These are phyloP conservation scores for Sonneratia caseolaris DNA, from an alignment of 345 rosid species.

Conservation along the genomic window DNA sequence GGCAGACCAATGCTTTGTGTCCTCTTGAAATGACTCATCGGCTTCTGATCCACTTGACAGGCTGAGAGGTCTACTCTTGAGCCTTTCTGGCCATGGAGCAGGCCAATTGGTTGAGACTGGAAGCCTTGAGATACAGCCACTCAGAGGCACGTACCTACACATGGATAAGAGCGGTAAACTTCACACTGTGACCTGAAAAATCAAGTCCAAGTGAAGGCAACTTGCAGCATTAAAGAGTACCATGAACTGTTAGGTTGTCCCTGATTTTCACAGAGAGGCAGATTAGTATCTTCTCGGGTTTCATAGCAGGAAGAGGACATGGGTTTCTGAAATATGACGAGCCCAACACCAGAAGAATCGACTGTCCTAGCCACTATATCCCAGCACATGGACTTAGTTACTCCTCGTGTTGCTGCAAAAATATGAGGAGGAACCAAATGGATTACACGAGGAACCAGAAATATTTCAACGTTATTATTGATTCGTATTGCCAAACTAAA, in stretches of 20 bases:
- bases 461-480: background rate
- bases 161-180: background rate
- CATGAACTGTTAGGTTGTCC: constrained; percentile 43
- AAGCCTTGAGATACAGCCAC: constrained; percentile 53
- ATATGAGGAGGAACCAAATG: background rate
- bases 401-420: constrained; percentile 62
- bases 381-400: constrained; percentile 86
- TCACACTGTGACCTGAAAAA: background rate
- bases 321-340: constrained; percentile 80
- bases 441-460: background rate
- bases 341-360: constrained; percentile 63
- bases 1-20: constrained; percentile 61
- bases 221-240: constrained; percentile 24
- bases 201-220: background rate
- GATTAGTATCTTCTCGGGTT: constrained; percentile 34
- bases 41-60: constrained; percentile 29
- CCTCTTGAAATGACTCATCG: constrained; percentile 31
- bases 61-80: constrained; percentile 46
- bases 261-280: constrained; percentile 55
- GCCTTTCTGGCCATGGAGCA: constrained; percentile 65
- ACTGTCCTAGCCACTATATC: constrained; percentile 47
- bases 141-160: constrained; percentile 56
- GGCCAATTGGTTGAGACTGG: constrained; percentile 65
- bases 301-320: constrained; percentile 57
- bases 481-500: background rate